Evolutionary conservation across 2,329 filamentous ascomycete species (phyloP).

Genomic region (Fonsecaea monophora): DNA sequence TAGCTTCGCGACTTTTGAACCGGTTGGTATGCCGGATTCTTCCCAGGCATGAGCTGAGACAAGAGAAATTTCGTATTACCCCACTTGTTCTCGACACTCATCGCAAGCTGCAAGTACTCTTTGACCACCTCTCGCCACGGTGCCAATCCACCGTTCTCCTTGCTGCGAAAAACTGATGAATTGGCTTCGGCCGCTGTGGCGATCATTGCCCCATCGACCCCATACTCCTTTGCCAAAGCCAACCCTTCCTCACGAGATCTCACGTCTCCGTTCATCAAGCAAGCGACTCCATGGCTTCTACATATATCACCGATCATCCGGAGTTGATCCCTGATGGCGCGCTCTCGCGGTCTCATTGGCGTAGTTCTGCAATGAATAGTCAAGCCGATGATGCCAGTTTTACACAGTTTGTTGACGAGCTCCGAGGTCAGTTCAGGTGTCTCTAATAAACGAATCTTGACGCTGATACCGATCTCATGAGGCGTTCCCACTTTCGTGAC

Average conservation of each 20-base stretch:
- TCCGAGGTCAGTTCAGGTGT: slow-evolving; percentile 75
- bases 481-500: slow-evolving; percentile 78
- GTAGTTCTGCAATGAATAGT: slow-evolving; percentile 93
- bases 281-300: slow-evolving; percentile 83
- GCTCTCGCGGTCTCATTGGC: slow-evolving; percentile 89
- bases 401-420: slow-evolving; percentile 78
- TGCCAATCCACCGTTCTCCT: slow-evolving; percentile 71
- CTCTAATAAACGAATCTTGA: slow-evolving; percentile 91
- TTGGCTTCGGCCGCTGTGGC: slow-evolving; percentile 92
- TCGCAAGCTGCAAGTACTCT: slow-evolving; percentile 73
- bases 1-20: slow-evolving; percentile 75
- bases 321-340: slow-evolving; percentile 84
- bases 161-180: slow-evolving; percentile 79
- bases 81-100: slow-evolving; percentile 84
- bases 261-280: slow-evolving; percentile 95
- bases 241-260: slow-evolving; percentile 74
- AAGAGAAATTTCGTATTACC: slow-evolving; percentile 94
- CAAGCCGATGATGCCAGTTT: slow-evolving; percentile 87
- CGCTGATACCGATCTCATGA: slow-evolving; percentile 89
- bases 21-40: slow-evolving; percentile 66
- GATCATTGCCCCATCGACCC: slow-evolving; percentile 96
- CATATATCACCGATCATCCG: slow-evolving; percentile 83
- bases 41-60: slow-evolving; percentile 83
- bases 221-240: slow-evolving; percentile 74
- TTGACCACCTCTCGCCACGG: slow-evolving; percentile 79